Conservation (phyloP, 768 basidiomycete species). For the Pleurotus djamor region DNA sequence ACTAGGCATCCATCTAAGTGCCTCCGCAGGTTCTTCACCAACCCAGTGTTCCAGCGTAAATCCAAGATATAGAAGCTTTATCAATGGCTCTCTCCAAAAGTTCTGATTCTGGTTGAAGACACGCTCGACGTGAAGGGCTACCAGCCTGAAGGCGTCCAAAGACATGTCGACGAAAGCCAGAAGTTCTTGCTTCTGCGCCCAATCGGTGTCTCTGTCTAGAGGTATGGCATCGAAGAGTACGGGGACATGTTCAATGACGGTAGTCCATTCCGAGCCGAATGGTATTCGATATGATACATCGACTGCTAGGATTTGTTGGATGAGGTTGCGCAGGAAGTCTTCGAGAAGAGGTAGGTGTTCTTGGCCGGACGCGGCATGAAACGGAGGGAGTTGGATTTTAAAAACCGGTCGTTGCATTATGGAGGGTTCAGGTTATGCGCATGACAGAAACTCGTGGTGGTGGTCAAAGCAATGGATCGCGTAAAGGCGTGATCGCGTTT, state of each 20-base stretch:
- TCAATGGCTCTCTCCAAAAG: constrained; percentile 47
- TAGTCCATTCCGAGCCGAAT: constrained; percentile 42
- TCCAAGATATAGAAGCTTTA: constrained; percentile 52
- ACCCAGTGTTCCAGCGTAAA: constrained; percentile 58
- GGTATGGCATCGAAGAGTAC: constrained; percentile 55
- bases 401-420: constrained; percentile 16
- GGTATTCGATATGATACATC: constrained; percentile 24
- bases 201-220: constrained; percentile 44
- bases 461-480: neutral
- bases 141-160: constrained; percentile 51
- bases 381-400: constrained; percentile 25
- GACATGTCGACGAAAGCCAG: constrained; percentile 51
- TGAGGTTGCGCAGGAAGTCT: constrained; percentile 37
- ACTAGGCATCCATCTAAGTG: constrained; percentile 35
- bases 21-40: constrained; percentile 36
- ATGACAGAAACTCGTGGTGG: neutral
- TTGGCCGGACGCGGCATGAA: constrained; percentile 24
- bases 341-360: constrained; percentile 34
- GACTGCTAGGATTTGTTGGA: constrained; percentile 30
- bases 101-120: constrained; percentile 45
- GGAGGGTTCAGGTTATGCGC: neutral
- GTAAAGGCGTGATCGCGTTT: neutral
- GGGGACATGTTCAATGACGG: constrained; percentile 50
- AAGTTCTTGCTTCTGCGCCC: constrained; percentile 57
- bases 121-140: constrained; percentile 45